Percentiles rank a stretch among this genome's conserved stretches.
Conservation (phyloP, 176 grass and related monocot genomes). For the Oryza glaberrima region DNA sequence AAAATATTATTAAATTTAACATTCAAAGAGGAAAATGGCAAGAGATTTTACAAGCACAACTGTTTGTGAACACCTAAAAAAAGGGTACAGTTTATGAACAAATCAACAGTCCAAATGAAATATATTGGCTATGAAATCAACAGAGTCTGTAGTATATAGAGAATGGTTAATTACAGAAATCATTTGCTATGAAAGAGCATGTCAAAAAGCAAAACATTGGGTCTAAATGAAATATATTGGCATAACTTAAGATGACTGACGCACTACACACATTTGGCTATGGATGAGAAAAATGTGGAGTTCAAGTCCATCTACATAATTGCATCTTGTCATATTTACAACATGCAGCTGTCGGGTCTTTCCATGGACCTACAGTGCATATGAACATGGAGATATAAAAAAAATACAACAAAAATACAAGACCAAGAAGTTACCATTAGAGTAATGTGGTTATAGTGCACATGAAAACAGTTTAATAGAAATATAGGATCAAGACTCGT, state of each 20-base stretch:
- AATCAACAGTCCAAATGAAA: too few relatives aligned
- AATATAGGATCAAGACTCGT: neutral
- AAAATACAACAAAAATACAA: conserved; percentile 7
- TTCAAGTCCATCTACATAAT: neutral
- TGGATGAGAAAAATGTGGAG: neutral
- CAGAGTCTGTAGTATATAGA: neutral
- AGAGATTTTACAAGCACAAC: neutral
- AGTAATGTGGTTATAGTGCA: neutral
- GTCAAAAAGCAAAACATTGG: conserved; percentile 8
- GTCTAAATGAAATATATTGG: neutral
- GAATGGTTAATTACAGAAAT: conserved; percentile 24
- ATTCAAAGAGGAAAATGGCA: neutral
- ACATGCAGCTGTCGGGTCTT: too few relatives aligned
- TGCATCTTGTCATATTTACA: neutral
- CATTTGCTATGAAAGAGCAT: neutral
- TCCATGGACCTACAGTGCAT: neutral
- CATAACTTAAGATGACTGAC: neutral
- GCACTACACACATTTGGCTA: neutral
- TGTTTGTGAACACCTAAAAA: neutral
- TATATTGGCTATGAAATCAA: too few relatives aligned
- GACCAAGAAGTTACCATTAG: neutral
- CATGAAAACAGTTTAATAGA: neutral
- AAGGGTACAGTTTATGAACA: too few relatives aligned
- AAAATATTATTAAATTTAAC: conserved; percentile 31
- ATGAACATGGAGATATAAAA: neutral